phyloP scores from a whole-genome alignment of 2,329 filamentous ascomycete genomes.

The Ilyonectria robusta region DNA sequence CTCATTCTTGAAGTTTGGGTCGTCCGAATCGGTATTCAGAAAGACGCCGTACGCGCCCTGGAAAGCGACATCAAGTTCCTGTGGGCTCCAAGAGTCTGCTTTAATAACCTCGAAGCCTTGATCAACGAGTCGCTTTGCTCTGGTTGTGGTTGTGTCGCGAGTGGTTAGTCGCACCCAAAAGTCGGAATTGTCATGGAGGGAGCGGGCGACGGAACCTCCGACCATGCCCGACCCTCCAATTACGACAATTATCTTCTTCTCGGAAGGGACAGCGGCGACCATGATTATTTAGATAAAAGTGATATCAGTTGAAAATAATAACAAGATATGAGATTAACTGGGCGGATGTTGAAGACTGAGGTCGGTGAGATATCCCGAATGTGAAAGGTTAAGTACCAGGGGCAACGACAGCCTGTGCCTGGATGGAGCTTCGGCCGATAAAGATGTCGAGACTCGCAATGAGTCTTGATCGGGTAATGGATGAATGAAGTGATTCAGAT shows the following conservation, averaged over 20 bases:
- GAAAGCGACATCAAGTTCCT: constrained; percentile 26
- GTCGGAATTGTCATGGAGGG: constrained; percentile 5
- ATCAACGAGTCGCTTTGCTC: not conserved
- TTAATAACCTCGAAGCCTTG: constrained; percentile 18
- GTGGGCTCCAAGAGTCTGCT: constrained; percentile 14
- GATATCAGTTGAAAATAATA: not conserved
- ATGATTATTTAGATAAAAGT: not conserved
- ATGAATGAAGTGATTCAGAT: too few species aligned
- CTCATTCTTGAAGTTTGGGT: constrained; percentile 30
- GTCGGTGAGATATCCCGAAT: too few species aligned
- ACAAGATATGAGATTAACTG: too few species aligned
- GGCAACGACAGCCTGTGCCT: too few species aligned
- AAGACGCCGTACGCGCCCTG: constrained; percentile 32
- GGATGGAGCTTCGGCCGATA: too few species aligned
- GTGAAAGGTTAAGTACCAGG: too few species aligned
- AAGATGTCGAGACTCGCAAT: too few species aligned
- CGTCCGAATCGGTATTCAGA: constrained; percentile 40
- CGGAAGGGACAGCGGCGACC: not conserved
- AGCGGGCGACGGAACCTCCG: constrained; percentile 3
- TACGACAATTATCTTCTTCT: constrained; percentile 8
- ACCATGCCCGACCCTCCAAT: constrained; percentile 11
- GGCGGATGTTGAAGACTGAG: too few species aligned
- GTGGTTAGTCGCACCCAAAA: constrained; percentile 12
- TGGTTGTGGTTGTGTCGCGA: constrained; percentile 5
- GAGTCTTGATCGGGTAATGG: too few species aligned